Evolutionary conservation across 768 basidiomycete genomes (phyloP).

Genomic region (Lactarius psammicola): DNA sequence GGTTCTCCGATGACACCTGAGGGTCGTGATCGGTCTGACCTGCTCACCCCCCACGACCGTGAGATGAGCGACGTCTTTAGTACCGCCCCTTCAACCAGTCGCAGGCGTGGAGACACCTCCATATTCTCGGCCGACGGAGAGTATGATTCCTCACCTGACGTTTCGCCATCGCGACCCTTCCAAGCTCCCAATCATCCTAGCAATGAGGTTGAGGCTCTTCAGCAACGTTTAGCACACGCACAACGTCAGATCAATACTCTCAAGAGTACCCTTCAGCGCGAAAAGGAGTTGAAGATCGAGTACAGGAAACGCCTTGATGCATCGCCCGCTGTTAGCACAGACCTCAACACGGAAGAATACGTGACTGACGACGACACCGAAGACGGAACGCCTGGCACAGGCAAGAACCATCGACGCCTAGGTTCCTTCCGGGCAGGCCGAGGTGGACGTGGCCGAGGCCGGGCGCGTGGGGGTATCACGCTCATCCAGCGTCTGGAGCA

Average conservation of each 20-base stretch:
- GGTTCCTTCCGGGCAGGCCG: slow-evolving; percentile 22
- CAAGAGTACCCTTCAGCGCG: slow-evolving; percentile 72
- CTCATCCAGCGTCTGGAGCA: slow-evolving; percentile 29
- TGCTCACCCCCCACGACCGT: slow-evolving; percentile 55
- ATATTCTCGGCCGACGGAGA: slow-evolving; percentile 45
- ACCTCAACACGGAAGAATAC: slow-evolving; percentile 43
- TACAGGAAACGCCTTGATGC: slow-evolving; percentile 53
- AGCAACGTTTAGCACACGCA: slow-evolving; percentile 80
- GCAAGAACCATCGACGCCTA: slow-evolving; percentile 23
- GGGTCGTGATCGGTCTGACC: slow-evolving; percentile 35
- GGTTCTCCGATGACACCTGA: slow-evolving; percentile 76
- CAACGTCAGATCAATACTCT: slow-evolving; percentile 83
- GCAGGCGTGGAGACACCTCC: slow-evolving; percentile 55
- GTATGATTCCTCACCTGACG: slow-evolving; percentile 59
- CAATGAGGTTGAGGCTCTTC: slow-evolving; percentile 78
- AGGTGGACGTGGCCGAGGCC: slow-evolving; percentile 24
- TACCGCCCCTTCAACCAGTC: slow-evolving; percentile 55
- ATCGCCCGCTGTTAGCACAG: slow-evolving; percentile 42
- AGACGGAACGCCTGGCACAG: slow-evolving; percentile 20
- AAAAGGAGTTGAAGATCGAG: slow-evolving; percentile 79
- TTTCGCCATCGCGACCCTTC: slow-evolving; percentile 59
- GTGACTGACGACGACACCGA: slow-evolving; percentile 50
- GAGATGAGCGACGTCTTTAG: slow-evolving; percentile 67
- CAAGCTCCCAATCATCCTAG: slow-evolving; percentile 70
- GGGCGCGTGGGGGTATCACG: slow-evolving; percentile 26